Conservation (phyloP, 2,329 filamentous ascomycete genomes). For the Graphiopsis chlorocephala region DNA sequence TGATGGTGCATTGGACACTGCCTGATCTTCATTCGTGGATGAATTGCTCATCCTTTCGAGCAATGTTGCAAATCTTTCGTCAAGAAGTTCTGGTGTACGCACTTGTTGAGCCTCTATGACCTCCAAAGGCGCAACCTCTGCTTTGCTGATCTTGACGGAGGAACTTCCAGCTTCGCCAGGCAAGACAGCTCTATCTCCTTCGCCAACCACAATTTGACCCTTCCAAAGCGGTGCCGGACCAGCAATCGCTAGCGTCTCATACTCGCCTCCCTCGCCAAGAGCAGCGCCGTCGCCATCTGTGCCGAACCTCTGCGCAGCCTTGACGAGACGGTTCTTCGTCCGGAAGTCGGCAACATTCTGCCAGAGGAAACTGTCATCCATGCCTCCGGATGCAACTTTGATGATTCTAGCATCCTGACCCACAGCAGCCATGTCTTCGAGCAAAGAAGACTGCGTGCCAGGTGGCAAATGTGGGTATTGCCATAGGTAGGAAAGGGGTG, state of each 20-base stretch:
- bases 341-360: constrained; percentile 64
- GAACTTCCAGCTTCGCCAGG: constrained; percentile 72
- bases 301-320: constrained; percentile 66
- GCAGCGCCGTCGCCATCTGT: constrained; percentile 64
- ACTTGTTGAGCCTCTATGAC: constrained; percentile 31
- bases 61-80: constrained; percentile 53
- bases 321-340: constrained; percentile 49
- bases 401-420: constrained; percentile 87
- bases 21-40: neutral
- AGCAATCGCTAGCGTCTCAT: constrained; percentile 85
- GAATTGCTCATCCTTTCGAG: neutral
- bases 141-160: constrained; percentile 61
- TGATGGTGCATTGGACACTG: neutral
- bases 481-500: constrained; percentile 86
- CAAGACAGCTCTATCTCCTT: constrained; percentile 53
- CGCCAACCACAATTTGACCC: constrained; percentile 62
- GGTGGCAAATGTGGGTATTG: constrained; percentile 75
- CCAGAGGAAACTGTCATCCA: constrained; percentile 80
- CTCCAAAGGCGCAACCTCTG: constrained; percentile 6
- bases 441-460: constrained; percentile 50
- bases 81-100: constrained; percentile 64
- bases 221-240: constrained; percentile 74
- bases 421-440: constrained; percentile 76
- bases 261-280: constrained; percentile 91
- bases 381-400: constrained; percentile 87